A percentile compares a stretch with the other conserved stretches of the same genome.
phyloP scores from a whole-genome alignment of 257 asterid species.

The Nicotiana noctiflora region DNA sequence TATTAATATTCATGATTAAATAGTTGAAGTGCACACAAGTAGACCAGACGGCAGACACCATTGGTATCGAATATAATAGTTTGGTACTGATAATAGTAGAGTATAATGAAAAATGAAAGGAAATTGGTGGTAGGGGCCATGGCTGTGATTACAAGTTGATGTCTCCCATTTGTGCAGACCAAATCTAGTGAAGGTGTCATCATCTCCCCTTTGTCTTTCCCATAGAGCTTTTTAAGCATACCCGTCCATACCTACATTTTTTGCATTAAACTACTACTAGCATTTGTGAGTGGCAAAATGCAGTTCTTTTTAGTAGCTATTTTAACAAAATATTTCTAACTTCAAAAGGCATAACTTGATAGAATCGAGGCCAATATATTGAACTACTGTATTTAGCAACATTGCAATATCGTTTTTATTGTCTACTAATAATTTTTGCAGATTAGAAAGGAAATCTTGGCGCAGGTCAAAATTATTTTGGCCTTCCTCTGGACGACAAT shows the following conservation, averaged over 20 bases:
- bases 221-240: neutral
- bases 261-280: neutral
- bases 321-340: neutral
- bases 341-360: neutral
- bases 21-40: too few species aligned
- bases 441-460: too few species aligned
- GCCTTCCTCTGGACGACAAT: too few species aligned
- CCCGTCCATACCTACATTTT: neutral
- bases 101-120: neutral
- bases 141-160: slow-evolving; percentile 16
- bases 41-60: too few species aligned
- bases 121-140: slow-evolving; percentile 26
- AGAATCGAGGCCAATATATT: too few species aligned
- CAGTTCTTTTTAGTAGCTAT: neutral
- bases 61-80: too few species aligned
- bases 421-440: too few species aligned
- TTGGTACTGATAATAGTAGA: too few species aligned
- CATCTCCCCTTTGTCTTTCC: slow-evolving; percentile 17
- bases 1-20: too few species aligned
- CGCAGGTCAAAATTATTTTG: too few species aligned
- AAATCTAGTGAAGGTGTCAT: slow-evolving; percentile 45
- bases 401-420: too few species aligned
- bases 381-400: too few species aligned
- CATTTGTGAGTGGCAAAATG: neutral
- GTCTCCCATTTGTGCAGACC: slow-evolving; percentile 51